Evolutionary conservation across 805 yeast species (phyloP).

Genomic region (Yarrowia bubula): DNA sequence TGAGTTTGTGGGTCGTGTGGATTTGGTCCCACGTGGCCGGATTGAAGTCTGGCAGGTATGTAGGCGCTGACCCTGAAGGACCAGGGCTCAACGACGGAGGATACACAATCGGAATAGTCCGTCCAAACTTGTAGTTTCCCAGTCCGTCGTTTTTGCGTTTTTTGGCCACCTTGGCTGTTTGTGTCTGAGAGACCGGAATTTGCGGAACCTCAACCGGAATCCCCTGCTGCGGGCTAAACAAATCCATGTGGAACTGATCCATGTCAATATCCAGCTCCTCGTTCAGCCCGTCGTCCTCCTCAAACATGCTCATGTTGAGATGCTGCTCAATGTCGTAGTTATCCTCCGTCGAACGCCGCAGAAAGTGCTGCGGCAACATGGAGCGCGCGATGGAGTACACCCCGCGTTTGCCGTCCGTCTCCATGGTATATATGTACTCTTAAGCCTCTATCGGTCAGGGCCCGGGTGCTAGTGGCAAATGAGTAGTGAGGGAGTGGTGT

Average conservation of each 20-base stretch:
- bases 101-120: conserved; percentile 2
- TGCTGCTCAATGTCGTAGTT: conserved; percentile 34
- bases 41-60: conserved; percentile 15
- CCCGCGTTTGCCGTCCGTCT: background rate
- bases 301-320: conserved; percentile 33
- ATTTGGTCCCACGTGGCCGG: conserved; percentile 10
- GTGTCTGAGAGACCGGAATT: background rate
- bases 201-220: background rate
- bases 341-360: conserved; percentile 23
- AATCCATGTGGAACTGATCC: conserved; percentile 23
- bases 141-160: conserved; percentile 8
- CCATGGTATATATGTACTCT: background rate
- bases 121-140: conserved; percentile 20
- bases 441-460: background rate
- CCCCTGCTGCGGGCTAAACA: conserved; percentile 17
- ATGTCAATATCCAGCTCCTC: conserved; percentile 19
- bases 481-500: background rate
- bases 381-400: conserved; percentile 24
- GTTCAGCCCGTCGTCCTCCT: conserved; percentile 18
- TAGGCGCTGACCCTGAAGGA: background rate
- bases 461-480: conserved; percentile 1
- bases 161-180: background rate
- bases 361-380: conserved; percentile 20
- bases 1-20: conserved; percentile 27
- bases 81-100: background rate